Base-by-base conservation (phyloP, 805 yeast species). In the Ogataea dorogensis region DNA sequence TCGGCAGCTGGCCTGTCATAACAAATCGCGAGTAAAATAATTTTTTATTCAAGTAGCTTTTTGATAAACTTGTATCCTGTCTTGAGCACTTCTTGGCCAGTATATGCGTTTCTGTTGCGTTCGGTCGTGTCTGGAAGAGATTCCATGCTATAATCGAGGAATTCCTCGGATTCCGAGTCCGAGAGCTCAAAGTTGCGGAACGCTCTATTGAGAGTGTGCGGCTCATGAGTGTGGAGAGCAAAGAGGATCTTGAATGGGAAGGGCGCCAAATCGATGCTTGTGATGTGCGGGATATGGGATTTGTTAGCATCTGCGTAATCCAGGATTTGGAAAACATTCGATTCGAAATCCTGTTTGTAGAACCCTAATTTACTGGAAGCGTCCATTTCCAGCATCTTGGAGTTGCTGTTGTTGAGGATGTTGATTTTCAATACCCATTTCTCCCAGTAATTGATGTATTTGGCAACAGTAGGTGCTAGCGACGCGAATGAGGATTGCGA, bases 251-350 rank as follows among this genome's bases (percentile, higher is more conserved):
- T 59, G 46, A 69, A 75, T 0, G 75, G 86, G 50, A 85, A 85
- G 3, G 93, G 91, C 8, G 78, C 61, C 18, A 72, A 61, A 3
- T 81, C 87, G 11, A 78, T 63, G 1, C 85, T 72, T 12, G 81
- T 74, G 16, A 85, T 81, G 1, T 86, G 83, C 3, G 95, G 94
- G 2, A 86, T 77, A 47, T 81, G 88, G 31, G 68, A 73, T 49
- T 76, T 80, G 50, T 79, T 68, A 5, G 54, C 49, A 49, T 81
- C 83, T 11, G 68, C 76, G n/a, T 63, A 56, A 11, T 72, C 69
- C 22, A 76, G 59, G n/a, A 82, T 71, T 36, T 64, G 58, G 33
- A 65, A 44, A 28, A 84, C 40, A 10, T 63, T 59, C 5, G 53
- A 49, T 24, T 60, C 63, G 32, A 75, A 76, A 52, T 53, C 69